Percentiles rank a stretch among this genome's conserved stretches.
These are phyloP conservation scores for Xylariales sp. DNA, from an alignment of 2,329 filamentous ascomycete species.

Conservation along the genomic window DNA sequence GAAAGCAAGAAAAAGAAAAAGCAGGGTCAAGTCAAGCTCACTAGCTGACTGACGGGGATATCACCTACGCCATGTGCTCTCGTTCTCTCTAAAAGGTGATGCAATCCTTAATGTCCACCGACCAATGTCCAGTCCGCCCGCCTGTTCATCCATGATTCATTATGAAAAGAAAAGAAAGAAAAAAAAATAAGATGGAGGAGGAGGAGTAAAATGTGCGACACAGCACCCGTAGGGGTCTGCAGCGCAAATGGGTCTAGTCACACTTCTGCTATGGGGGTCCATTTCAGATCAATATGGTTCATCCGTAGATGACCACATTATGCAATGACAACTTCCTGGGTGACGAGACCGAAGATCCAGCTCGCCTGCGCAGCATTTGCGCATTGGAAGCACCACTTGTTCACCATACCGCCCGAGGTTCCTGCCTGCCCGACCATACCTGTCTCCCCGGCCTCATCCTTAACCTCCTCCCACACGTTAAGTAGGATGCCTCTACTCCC, in stretches of 20 bases:
- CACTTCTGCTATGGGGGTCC: conserved; percentile 1
- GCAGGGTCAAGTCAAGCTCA: too few relatives aligned
- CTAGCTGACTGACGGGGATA: too few relatives aligned
- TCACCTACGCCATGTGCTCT: conserved; percentile 2
- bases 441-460: conserved; percentile 54
- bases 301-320: conserved; percentile 6
- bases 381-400: conserved; percentile 62
- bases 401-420: conserved; percentile 49
- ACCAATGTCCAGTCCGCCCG: too few relatives aligned
- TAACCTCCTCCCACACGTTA: conserved; percentile 78
- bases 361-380: conserved; percentile 46
- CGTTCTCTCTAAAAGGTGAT: neutral
- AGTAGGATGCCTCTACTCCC: conserved; percentile 84
- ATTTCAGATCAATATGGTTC: conserved; percentile 1
- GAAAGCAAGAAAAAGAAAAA: too few relatives aligned
- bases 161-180: neutral
- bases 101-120: too few relatives aligned
- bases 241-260: too few relatives aligned
- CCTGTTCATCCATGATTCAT: conserved; percentile 1
- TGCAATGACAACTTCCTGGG: conserved; percentile 47
- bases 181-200: neutral
- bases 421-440: conserved; percentile 49
- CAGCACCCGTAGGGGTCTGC: too few relatives aligned
- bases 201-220: neutral
- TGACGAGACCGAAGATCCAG: conserved; percentile 53